These are phyloP conservation scores for Paraurostyla sp. DNA, from an alignment of 73 alveolate species.

Conservation along the genomic window DNA sequence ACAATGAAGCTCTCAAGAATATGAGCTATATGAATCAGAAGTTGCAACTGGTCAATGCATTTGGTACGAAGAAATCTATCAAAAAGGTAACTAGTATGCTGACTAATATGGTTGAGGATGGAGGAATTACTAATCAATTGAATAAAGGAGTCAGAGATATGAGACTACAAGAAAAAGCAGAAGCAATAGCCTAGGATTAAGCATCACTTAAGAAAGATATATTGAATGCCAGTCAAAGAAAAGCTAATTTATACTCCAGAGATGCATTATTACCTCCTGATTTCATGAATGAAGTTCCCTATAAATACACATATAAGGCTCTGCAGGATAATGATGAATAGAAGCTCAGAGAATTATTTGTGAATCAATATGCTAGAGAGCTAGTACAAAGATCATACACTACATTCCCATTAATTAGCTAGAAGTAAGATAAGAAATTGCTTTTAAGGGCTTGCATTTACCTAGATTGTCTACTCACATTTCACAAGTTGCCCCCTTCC, in stretches of 20 bases:
- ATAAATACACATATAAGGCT: conserved; percentile 40
- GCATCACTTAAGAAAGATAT: conserved; percentile 8
- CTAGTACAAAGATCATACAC: not conserved
- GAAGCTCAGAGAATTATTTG: not conserved
- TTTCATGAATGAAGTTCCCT: not conserved
- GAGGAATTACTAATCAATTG: conserved; percentile 3
- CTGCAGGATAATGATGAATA: conserved; percentile 7
- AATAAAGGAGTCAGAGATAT: conserved; percentile 48
- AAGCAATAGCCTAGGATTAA: not conserved
- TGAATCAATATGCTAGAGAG: not conserved
- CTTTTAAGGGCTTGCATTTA: conserved; percentile 33
- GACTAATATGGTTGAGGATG: conserved; percentile 55
- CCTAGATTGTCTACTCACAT: conserved; percentile 27
- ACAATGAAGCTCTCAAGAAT: conserved; percentile 51
- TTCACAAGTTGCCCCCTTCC: conserved; percentile 1
- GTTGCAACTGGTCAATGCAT: conserved; percentile 38
- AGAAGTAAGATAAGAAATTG: conserved; percentile 47
- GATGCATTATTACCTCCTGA: conserved; percentile 34
- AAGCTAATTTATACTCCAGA: not conserved
- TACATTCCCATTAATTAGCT: not conserved
- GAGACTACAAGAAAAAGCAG: conserved; percentile 32
- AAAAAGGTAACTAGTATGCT: conserved; percentile 50
- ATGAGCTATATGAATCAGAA: conserved; percentile 54
- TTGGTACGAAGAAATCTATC: conserved; percentile 42
- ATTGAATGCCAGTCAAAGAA: conserved; percentile 18